Conservation (phyloP, 306 rosid species). For the Dalbergia cultrata region DNA sequence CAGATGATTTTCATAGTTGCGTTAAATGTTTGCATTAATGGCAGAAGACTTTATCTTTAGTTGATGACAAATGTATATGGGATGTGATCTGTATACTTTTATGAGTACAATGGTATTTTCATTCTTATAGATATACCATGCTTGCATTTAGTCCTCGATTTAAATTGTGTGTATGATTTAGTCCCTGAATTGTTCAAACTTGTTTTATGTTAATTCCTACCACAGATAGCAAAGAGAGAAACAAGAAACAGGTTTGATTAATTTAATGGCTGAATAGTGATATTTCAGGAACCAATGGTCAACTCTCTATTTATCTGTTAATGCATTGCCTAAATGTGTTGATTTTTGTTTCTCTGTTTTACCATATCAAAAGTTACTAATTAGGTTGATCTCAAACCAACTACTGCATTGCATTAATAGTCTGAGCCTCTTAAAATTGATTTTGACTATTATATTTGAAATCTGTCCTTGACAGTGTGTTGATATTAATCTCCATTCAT, state of each 20-base stretch:
- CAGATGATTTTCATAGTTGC: constrained; percentile 11
- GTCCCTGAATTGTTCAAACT: constrained; percentile 1
- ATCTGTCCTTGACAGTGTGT: constrained; percentile 9
- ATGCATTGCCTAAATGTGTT: background rate
- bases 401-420: background rate
- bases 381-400: background rate
- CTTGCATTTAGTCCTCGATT: background rate
- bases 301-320: background rate
- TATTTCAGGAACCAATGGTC: background rate
- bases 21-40: constrained; percentile 7
- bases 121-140: background rate
- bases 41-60: constrained; percentile 18
- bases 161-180: background rate
- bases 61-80: constrained; percentile 18
- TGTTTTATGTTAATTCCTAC: background rate
- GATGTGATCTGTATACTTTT: background rate
- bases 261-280: background rate
- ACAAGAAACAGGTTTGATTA: background rate
- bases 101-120: background rate
- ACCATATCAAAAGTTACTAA: background rate
- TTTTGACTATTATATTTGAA: constrained; percentile 1
- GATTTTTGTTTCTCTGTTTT: constrained; percentile 2
- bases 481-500: background rate
- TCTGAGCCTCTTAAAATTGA: constrained; percentile 2
- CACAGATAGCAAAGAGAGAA: background rate